These are phyloP conservation scores for Boletales sp. DNA, from an alignment of 768 basidiomycete species.

Conservation along the genomic window DNA sequence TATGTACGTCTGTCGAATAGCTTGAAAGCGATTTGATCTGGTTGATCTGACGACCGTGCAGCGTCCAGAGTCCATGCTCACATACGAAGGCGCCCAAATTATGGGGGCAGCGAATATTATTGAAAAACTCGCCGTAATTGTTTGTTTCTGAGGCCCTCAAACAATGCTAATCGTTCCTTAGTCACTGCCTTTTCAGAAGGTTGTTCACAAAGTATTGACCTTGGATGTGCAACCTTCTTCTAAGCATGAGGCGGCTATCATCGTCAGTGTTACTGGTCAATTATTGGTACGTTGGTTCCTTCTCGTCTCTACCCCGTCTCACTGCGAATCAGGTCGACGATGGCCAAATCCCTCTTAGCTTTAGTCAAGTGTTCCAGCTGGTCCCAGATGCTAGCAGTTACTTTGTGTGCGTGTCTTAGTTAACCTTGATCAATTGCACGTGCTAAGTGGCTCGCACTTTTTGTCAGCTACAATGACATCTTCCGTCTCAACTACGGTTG, in stretches of 20 bases:
- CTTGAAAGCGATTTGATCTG: constrained; percentile 18
- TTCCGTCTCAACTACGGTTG: constrained; percentile 84
- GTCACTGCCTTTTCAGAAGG: constrained; percentile 78
- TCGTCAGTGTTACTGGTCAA: constrained; percentile 88
- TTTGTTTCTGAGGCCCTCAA: neutral
- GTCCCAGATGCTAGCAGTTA: constrained; percentile 69
- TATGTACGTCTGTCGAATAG: constrained; percentile 59
- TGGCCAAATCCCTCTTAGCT: constrained; percentile 72
- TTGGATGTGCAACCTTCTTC: constrained; percentile 91
- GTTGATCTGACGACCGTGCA: constrained; percentile 34
- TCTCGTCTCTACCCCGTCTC: neutral
- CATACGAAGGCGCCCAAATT: constrained; percentile 66
- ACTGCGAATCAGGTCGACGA: constrained; percentile 68
- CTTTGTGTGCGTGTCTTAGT: constrained; percentile 67
- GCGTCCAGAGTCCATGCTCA: constrained; percentile 82
- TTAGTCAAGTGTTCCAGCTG: constrained; percentile 93
- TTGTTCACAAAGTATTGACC: constrained; percentile 78
- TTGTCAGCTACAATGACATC: constrained; percentile 73
- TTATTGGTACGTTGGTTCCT: constrained; percentile 52
- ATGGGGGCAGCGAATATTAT: constrained; percentile 54
- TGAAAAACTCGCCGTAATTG: constrained; percentile 69
- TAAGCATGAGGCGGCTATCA: constrained; percentile 45
- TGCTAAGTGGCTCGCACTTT: constrained; percentile 6
- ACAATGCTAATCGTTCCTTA: constrained; percentile 24
- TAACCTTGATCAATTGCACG: neutral